A percentile compares a stretch with the other conserved stretches of the same genome.
Evolutionary conservation across 2,329 filamentous ascomycete genomes (phyloP).

Genomic region (Colletotrichum tanaceti): DNA sequence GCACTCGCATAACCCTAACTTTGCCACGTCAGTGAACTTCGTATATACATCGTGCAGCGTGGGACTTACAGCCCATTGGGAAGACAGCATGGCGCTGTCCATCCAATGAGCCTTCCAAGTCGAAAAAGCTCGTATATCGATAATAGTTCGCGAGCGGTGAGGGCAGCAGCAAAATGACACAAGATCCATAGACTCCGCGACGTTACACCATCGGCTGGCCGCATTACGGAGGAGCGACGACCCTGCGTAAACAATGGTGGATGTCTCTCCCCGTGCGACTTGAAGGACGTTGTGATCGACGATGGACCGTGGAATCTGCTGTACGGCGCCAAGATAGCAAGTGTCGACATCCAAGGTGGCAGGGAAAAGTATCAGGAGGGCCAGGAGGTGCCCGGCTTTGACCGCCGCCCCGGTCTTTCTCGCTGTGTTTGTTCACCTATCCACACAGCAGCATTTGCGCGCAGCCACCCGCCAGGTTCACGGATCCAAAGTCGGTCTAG

Average conservation of each 20-base stretch:
- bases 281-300: conserved; percentile 2
- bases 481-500: neutral
- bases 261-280: conserved; percentile 12
- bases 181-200: neutral
- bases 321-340: neutral
- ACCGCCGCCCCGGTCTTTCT: conserved; percentile 5
- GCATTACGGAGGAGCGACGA: conserved; percentile 27
- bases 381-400: neutral
- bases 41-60: conserved; percentile 12
- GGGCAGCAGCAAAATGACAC: neutral
- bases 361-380: neutral
- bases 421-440: neutral
- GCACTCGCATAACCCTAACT: neutral
- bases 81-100: neutral
- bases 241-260: conserved; percentile 7
- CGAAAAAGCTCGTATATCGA: neutral
- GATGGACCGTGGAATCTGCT: neutral
- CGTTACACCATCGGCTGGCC: conserved; percentile 12
- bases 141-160: conserved; percentile 27
- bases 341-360: neutral
- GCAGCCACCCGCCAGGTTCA: conserved; percentile 20
- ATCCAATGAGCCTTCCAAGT: conserved; percentile 2
- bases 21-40: conserved; percentile 14
- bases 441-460: neutral
- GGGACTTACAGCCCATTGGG: neutral